Base-by-base conservation (phyloP, 2,329 filamentous ascomycete species). In the Colletotrichum godetiae region DNA sequence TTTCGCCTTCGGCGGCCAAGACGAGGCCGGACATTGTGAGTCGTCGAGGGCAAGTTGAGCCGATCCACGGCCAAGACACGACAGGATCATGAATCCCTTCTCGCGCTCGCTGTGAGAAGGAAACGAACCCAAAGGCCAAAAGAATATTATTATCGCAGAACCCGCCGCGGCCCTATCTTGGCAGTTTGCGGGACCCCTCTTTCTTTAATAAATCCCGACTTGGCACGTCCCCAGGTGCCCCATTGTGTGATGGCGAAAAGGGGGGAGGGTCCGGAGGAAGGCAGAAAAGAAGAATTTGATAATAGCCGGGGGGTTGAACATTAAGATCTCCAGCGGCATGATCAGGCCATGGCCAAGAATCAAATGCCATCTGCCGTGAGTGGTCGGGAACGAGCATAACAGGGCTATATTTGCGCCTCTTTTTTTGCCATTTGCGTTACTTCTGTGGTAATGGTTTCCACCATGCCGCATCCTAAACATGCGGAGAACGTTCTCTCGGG, bases 61-160 rank as follows among this genome's bases (percentile, higher is more conserved):
- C 71, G 67, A 53, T 73, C 60, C 37, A 71, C 71, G 67, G 71
- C 61, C 71, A 62, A 71, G 49, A 71, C 56, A 56, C 70, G 11
- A 71, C n/a, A 22, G n/a, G 37, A 12, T 61, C 71, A 73, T 73
- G 59, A 57, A 73, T 55, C 57, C 57, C 31, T 61, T 13, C 19
- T 22, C 19, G 61, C 29, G 33, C 27, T 42, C 29, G 10, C 52
- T 46, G 59, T 15, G 35, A 52, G n/a, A 52, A 12, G 19, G 67
- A 70, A 73, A 70, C 46, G 56, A 56, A 61, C 11, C 24, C 6
- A 22, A 7, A 57, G 22, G 15, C 11, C 27, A 19, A 24, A n/a
- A 57, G 5, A 42, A 19, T 8, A 42, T 4, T 19, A 19, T 7
- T 42, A 19, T 42, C 15, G 37, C 37, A 42, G 31, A 46, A 27